Conservation (phyloP, 345 rosid genomes). For the Linum lewisii region DNA sequence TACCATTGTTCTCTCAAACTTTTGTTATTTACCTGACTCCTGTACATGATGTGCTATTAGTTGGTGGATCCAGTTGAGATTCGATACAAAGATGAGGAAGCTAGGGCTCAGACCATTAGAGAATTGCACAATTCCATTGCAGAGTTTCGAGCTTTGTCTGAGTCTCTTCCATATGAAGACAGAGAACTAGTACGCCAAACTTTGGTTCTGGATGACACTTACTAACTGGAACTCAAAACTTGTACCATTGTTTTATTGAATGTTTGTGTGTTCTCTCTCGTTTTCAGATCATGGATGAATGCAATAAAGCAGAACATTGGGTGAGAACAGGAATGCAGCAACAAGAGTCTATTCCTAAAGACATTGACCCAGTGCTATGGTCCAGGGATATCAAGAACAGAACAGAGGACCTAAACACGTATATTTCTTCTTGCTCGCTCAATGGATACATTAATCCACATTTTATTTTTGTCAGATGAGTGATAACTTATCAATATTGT, state of each 20-base stretch:
- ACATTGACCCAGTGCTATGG: constrained; percentile 42
- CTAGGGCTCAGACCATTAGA: constrained; percentile 43
- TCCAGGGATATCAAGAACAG: constrained; percentile 52
- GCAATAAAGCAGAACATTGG: constrained; percentile 65
- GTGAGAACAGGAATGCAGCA: constrained; percentile 41
- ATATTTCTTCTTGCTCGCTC: constrained; percentile 9
- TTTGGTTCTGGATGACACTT: background rate
- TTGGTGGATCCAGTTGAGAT: constrained; percentile 57
- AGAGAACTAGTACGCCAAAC: constrained; percentile 36
- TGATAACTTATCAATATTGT: background rate
- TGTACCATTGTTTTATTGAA: background rate
- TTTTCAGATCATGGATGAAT: constrained; percentile 48
- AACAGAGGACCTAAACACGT: constrained; percentile 41
- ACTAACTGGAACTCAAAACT: background rate
- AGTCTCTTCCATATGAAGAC: constrained; percentile 39
- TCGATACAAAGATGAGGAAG: constrained; percentile 57
- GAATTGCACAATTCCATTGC: constrained; percentile 40
- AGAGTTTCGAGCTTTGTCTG: constrained; percentile 34
- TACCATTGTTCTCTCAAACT: background rate
- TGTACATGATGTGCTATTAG: constrained; percentile 17
- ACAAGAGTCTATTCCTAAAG: constrained; percentile 44
- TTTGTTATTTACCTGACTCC: constrained; percentile 5
- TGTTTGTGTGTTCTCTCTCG: constrained; percentile 2
- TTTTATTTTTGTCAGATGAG: background rate
- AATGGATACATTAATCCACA: background rate